Evolutionary conservation across 352 stramenopile genomes (phyloP).

Genomic region (Pythium periplocum): DNA sequence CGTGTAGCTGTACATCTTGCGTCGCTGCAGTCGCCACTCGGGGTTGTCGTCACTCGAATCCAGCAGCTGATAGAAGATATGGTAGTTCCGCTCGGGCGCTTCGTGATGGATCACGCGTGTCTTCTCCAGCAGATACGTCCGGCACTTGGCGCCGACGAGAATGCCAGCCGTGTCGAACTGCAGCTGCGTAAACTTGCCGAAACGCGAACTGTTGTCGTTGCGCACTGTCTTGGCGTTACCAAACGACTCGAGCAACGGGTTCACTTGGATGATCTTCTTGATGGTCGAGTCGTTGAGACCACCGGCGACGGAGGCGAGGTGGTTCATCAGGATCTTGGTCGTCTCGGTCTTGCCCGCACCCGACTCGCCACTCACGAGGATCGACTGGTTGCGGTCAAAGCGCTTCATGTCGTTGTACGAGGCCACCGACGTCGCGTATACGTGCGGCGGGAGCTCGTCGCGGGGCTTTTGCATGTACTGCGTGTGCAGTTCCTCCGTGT

Average conservation of each 20-base stretch:
- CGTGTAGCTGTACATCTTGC: constrained; percentile 56
- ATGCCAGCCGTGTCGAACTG: constrained; percentile 53
- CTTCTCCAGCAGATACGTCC: constrained; percentile 94
- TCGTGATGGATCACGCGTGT: constrained; percentile 78
- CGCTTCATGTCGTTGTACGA: constrained; percentile 67
- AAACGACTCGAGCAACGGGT: constrained; percentile 81
- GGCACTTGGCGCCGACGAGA: constrained; percentile 68
- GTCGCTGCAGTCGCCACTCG: constrained; percentile 48
- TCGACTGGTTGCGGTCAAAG: constrained; percentile 69
- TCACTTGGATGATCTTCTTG: constrained; percentile 80
- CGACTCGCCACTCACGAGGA: constrained; percentile 83
- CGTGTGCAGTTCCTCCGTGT: constrained; percentile 62
- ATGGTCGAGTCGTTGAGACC: constrained; percentile 69
- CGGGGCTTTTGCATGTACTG: constrained; percentile 60
- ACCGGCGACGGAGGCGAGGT: constrained; percentile 69
- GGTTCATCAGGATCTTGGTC: constrained; percentile 88
- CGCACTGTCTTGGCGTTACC: constrained; percentile 61
- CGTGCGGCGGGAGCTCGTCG: constrained; percentile 60
- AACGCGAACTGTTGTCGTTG: constrained; percentile 47
- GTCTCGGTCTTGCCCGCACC: constrained; percentile 87
- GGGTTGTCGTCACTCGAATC: constrained; percentile 13
- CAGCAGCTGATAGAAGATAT: constrained; percentile 77
- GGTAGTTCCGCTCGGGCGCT: constrained; percentile 67
- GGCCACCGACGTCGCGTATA: constrained; percentile 66
- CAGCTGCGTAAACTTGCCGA: constrained; percentile 55